Evolutionary conservation across 2,329 filamentous ascomycete genomes (phyloP).

Genomic region (Ilyonectria robusta): DNA sequence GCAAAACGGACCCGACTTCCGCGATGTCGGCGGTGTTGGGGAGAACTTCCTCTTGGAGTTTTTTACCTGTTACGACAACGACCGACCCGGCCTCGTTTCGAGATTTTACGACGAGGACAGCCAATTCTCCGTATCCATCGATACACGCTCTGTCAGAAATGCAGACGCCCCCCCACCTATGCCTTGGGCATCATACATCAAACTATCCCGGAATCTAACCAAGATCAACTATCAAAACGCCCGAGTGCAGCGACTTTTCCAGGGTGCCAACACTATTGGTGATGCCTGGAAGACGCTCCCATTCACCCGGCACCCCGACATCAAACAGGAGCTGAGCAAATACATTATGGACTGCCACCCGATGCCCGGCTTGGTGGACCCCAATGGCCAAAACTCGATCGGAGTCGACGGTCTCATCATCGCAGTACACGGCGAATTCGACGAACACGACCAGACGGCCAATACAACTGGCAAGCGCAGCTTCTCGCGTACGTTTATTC

Average conservation of each 20-base stretch:
- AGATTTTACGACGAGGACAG: conserved; percentile 84
- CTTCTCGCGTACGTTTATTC: conserved; percentile 85
- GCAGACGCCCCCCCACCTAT: conserved; percentile 60
- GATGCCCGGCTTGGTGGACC: conserved; percentile 79
- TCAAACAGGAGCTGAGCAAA: conserved; percentile 76
- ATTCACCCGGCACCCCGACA: conserved; percentile 79
- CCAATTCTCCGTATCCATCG: conserved; percentile 82
- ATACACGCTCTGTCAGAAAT: conserved; percentile 69
- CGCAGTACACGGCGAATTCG: conserved; percentile 86
- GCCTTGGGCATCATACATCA: conserved; percentile 82
- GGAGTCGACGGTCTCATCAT: conserved; percentile 86
- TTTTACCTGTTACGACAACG: conserved; percentile 79
- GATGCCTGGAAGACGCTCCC: conserved; percentile 80
- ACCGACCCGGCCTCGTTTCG: conserved; percentile 73
- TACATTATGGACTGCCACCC: conserved; percentile 89
- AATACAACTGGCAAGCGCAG: conserved; percentile 76
- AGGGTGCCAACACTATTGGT: conserved; percentile 75
- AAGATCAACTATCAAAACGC: conserved; percentile 74
- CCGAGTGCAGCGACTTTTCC: conserved; percentile 76
- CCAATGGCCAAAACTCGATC: conserved; percentile 70
- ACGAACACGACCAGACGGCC: conserved; percentile 75
- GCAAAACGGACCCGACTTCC: conserved; percentile 76
- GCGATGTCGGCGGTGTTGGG: conserved; percentile 81
- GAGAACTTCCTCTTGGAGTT: conserved; percentile 83
- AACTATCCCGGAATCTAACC: conserved; percentile 82